Percentiles rank a stretch among this genome's conserved stretches.
Conservation (phyloP, 1,284 basidiomycete genomes). For the Fomitopsis schrenkii region DNA sequence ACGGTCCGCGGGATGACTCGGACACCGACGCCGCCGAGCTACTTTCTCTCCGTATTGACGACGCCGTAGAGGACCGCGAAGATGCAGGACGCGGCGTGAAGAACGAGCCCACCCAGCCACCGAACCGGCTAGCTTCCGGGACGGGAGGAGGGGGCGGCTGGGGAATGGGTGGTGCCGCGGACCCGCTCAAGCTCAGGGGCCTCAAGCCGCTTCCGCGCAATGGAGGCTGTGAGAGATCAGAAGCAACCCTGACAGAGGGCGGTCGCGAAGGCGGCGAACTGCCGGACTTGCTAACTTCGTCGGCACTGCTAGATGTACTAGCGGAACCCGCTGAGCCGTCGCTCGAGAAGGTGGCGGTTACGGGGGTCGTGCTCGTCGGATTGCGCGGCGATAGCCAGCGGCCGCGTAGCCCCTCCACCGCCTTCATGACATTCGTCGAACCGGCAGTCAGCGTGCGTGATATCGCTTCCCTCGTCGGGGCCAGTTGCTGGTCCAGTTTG, state of each 20-base stretch:
- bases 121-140: conserved; percentile 29
- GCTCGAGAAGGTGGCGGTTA: conserved; percentile 3
- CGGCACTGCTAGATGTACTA: conserved; percentile 33
- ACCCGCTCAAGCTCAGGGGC: conserved; percentile 27
- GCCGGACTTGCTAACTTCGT: conserved; percentile 45
- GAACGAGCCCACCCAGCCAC: conserved; percentile 30
- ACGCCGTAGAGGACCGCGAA: conserved; percentile 25
- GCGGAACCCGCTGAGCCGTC: conserved; percentile 12
- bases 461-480: conserved; percentile 83
- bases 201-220: conserved; percentile 20
- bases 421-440: conserved; percentile 81
- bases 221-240: conserved; percentile 9
- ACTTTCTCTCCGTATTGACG: conserved; percentile 6
- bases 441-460: conserved; percentile 70
- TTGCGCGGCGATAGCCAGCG: conserved; percentile 53
- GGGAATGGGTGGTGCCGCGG: conserved; percentile 28
- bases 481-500: conserved; percentile 85
- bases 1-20: background rate
- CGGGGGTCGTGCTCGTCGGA: conserved; percentile 22
- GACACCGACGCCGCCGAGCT: background rate
- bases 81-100: conserved; percentile 34
- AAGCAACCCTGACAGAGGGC: conserved; percentile 5
- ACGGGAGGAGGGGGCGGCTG: conserved; percentile 22
- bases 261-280: conserved; percentile 9
- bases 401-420: conserved; percentile 81